Base-by-base conservation (phyloP, 495 filamentous ascomycete genomes). In the Trichoderma erinaceum region DNA sequence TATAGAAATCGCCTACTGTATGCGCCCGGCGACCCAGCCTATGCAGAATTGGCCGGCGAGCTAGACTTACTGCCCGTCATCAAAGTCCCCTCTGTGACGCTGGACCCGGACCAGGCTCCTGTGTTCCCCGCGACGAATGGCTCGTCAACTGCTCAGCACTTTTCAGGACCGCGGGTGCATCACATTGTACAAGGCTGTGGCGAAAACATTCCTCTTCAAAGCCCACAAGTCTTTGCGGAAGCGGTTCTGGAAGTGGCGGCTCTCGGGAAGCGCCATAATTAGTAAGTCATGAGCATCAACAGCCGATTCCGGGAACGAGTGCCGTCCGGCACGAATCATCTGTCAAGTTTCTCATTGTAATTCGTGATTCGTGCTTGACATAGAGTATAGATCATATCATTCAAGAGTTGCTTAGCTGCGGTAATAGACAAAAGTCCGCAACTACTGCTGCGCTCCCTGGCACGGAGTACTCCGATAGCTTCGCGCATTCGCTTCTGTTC, bases 101-200 rank as follows among this genome's bases (percentile, higher is more conserved):
- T 71, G 41, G 67, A 69, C 29, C 63, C 64, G 21, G 66, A 71
- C 50, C 46, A 70, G 21, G 68, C 66, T 27, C 67, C 69, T 4
- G 69, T 69, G 38, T 70, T 71, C 29, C 46, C 69, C 23, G 64
- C 71, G 12, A 70, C 69, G 13, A 64, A 73, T 35, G 69, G 69
- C 16, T 52, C 29, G 15, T 66, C 71, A 10, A 68, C 64, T 13
- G 69, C 67, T 6, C 66, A 71, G 67, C 68, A 65, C 44, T 73
- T 71, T 58, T 46, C 67, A n/a, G 69, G 71, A 8, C 65, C 67
- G 7, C 35, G 69, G 21, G 68, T 68, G 27, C 68, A 69, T 65
- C 67, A 50, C 41, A 8, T 50, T 25, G 41, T 67, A 2, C 18
- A 61, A 3, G 18, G 66, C 10, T 50, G 44, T 67, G 64, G 64